Evolutionary conservation across 2,329 filamentous ascomycete genomes (phyloP), one percentile per base, ranked within the genome.

Genomic region (Nemania serpens): DNA sequence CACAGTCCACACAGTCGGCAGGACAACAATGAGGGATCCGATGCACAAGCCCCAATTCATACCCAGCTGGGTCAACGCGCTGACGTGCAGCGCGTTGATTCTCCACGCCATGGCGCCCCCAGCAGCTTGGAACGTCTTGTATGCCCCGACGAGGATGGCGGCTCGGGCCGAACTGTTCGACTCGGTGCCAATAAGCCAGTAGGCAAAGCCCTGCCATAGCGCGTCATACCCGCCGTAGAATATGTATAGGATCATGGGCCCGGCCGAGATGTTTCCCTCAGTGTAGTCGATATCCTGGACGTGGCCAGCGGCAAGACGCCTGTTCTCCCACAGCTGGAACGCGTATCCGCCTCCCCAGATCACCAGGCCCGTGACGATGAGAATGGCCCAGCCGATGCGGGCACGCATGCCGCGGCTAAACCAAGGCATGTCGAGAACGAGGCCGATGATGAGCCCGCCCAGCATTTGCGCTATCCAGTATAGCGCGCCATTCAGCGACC

Each of bases 401-500:
- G 62, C 62, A 22, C 62, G 59, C 33, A 55, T 50, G 17, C 48
- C 47, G 3, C 59, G 59, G 13, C 43, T 51, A 25, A 64, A 57
- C 45, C 55, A 59, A 4, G 55, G 62, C 55, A 64, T 59, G 41
- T 64, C 62, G 15, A 64, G 55, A 20, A 64, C 20, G 12, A 61
- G 42, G 20, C 62, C 62, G 3, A 64, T 64, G 15, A 59, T 55
- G 7, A 64, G 56, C 20, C 59, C 59, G 10, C 59, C 59, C 7
- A 64, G 50, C 62, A 64, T 64, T 39, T 64, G 62, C 7, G 62
- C 59, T 18, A 64, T 64, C 62, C 59, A 62, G 53, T 64, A 64
- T 2, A 64, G 20, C 12, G 62, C 62, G 11, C 62, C 55, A 13
- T 62, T 64, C 2, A 64, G 43, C 17, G 59, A 62, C 17, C 62